These are phyloP conservation scores for Xylariaceae sp. DNA, from an alignment of 2,329 filamentous ascomycete genomes.

Conservation along the genomic window DNA sequence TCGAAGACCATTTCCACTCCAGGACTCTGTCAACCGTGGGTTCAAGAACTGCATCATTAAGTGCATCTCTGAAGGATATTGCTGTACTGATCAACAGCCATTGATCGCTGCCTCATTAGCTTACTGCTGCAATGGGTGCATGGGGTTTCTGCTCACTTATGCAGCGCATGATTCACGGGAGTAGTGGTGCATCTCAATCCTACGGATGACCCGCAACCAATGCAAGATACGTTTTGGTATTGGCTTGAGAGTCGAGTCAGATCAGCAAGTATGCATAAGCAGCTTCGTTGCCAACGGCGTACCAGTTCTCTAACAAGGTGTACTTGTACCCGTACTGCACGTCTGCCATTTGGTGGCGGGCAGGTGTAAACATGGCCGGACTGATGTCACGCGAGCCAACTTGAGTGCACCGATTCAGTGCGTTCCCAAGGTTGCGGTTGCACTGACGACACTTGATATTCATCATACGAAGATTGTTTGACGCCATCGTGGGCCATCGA, in stretches of 20 bases:
- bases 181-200: conserved; percentile 36
- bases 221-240: conserved; percentile 38
- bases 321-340: conserved; percentile 31
- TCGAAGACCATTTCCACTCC: too few species aligned
- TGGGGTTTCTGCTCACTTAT: conserved; percentile 31
- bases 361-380: conserved; percentile 26
- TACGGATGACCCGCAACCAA: conserved; percentile 30
- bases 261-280: background rate
- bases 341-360: conserved; percentile 7
- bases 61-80: too few species aligned
- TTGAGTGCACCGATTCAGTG: conserved; percentile 40
- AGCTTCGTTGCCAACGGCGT: background rate
- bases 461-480: conserved; percentile 15
- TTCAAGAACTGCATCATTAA: too few species aligned
- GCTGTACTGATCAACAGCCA: too few species aligned
- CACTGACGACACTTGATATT: conserved; percentile 33
- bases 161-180: conserved; percentile 37
- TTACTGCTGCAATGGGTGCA: background rate
- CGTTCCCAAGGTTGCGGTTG: conserved; percentile 29
- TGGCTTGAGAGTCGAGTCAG: conserved; percentile 22
- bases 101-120: conserved; percentile 1
- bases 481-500: conserved; percentile 31
- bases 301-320: conserved; percentile 39
- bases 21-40: too few species aligned
- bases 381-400: conserved; percentile 41